Percentiles rank a stretch among this genome's conserved stretches.
phyloP scores from a whole-genome alignment of 139 green algal genomes.

The Chlorella sp. region DNA sequence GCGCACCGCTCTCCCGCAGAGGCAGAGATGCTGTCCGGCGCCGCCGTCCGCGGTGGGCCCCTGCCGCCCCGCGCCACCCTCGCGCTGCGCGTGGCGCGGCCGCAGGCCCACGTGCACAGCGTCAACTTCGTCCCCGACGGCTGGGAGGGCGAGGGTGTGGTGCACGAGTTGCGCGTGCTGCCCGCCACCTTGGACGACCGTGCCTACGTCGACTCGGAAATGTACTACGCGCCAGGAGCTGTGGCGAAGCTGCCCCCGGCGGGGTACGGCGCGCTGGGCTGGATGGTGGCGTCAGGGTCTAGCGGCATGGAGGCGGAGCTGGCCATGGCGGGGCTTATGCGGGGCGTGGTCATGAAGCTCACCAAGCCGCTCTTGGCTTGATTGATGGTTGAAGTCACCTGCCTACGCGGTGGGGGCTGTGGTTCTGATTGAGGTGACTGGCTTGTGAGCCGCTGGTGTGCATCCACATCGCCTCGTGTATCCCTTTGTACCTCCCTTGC shows the following conservation, averaged over 20 bases:
- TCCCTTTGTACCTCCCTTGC: no score
- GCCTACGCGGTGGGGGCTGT: no score
- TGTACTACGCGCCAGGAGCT: conserved; percentile 7
- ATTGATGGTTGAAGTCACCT: no score
- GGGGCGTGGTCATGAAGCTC: conserved; percentile 1
- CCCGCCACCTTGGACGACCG: background rate
- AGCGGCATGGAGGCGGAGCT: background rate
- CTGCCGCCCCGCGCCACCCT: background rate
- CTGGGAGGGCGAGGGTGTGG: conserved; percentile 6
- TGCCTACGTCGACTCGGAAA: conserved; percentile 5
- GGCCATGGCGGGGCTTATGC: background rate
- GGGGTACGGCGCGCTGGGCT: conserved; percentile 3
- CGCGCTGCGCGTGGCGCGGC: background rate
- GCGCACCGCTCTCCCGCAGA: no score
- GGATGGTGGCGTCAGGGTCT: background rate
- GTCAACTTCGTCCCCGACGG: conserved; percentile 13
- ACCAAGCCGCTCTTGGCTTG: no score
- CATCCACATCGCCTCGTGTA: no score
- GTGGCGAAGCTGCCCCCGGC: conserved; percentile 1
- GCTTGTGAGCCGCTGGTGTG: no score
- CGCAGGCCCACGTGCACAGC: background rate
- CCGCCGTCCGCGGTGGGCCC: no score
- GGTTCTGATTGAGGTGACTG: no score
- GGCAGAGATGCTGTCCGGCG: no score
- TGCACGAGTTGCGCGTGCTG: conserved; percentile 1